phyloP scores from a whole-genome alignment of 176 grass and related monocot species.

The Pharus latifolius region DNA sequence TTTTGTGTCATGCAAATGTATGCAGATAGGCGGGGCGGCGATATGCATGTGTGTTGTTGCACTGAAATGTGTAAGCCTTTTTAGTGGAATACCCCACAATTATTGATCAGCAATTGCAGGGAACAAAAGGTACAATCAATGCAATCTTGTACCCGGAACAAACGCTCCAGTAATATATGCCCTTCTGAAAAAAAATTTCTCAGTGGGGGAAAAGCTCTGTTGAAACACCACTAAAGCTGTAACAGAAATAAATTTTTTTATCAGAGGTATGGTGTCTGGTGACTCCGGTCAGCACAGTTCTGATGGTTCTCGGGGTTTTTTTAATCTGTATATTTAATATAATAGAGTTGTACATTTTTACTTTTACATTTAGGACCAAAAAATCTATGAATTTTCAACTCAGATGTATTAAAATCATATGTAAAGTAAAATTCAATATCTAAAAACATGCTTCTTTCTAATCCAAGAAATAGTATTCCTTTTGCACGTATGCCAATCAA shows the following conservation, averaged over 20 bases:
- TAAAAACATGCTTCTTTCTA: too few species aligned
- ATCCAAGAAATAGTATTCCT: too few species aligned
- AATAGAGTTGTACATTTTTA: too few species aligned
- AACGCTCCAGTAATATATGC: slow-evolving; percentile 13
- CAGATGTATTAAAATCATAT: too few species aligned
- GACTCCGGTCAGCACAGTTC: neutral
- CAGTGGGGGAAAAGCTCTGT: neutral
- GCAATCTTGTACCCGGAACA: slow-evolving; percentile 12
- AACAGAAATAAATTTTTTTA: neutral
- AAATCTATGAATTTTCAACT: too few species aligned
- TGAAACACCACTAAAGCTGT: slow-evolving; percentile 11
- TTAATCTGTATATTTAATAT: too few species aligned
- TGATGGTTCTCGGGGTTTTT: too few species aligned
- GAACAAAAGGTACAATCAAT: slow-evolving; percentile 34
- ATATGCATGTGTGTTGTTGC: neutral
- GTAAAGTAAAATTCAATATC: too few species aligned
- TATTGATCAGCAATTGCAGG: slow-evolving; percentile 47
- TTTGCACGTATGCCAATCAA: too few species aligned
- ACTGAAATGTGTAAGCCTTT: neutral
- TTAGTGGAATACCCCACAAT: slow-evolving; percentile 28
- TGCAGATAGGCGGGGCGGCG: neutral
- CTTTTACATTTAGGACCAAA: too few species aligned
- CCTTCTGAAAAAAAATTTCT: neutral
- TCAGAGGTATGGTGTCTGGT: neutral
- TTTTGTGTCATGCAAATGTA: neutral